Conservation (phyloP, 2,329 filamentous ascomycete species). For the Trichoderma oligosporum region DNA sequence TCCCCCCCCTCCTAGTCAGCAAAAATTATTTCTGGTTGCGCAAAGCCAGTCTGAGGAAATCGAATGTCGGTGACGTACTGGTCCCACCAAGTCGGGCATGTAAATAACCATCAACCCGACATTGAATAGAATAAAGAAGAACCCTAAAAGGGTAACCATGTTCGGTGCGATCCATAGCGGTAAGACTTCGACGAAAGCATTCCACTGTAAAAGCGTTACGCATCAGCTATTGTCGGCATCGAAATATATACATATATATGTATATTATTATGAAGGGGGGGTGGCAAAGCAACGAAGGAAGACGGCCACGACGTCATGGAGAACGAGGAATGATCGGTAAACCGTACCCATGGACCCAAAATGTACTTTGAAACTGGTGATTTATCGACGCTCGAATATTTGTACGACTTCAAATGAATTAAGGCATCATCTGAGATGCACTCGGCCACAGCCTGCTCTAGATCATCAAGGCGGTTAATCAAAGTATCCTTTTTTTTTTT, state of each 20-base stretch:
- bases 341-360: constrained; percentile 84
- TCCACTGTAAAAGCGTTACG: constrained; percentile 65
- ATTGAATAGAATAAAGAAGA: constrained; percentile 89
- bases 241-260: not conserved
- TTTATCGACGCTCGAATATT: constrained; percentile 96
- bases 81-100: constrained; percentile 87
- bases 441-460: constrained; percentile 56
- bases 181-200: constrained; percentile 85
- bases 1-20: not conserved
- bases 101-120: constrained; percentile 69
- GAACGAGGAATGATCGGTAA: not conserved
- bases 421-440: constrained; percentile 88
- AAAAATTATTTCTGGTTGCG: not conserved
- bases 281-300: not conserved
- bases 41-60: not conserved
- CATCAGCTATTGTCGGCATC: constrained; percentile 15
- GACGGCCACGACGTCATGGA: constrained; percentile 7
- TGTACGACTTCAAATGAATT: constrained; percentile 88
- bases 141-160: constrained; percentile 92
- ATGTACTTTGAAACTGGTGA: constrained; percentile 92
- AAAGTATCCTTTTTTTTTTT: too few relatives aligned
- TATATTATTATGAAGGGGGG: not conserved
- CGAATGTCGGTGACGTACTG: constrained; percentile 52
- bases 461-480: constrained; percentile 7
- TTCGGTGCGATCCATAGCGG: constrained; percentile 97